Conservation (phyloP, 2,329 filamentous ascomycete species). For the Monilinia vaccinii-corymbosi region DNA sequence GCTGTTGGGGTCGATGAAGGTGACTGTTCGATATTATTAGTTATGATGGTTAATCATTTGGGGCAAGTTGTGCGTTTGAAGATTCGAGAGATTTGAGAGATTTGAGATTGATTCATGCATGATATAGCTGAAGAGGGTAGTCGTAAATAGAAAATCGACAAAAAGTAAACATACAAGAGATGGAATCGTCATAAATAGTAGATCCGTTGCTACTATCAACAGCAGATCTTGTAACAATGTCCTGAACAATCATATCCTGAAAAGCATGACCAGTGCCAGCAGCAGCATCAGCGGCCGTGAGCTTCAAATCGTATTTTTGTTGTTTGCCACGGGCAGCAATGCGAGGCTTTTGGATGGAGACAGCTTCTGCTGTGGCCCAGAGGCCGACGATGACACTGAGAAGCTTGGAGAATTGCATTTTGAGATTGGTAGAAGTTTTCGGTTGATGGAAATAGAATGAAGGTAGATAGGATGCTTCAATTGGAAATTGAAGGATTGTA, state of each 20-base stretch:
- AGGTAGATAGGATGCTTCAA: not conserved
- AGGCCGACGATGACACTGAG: slow-evolving; percentile 7
- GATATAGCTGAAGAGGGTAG: slow-evolving; percentile 11
- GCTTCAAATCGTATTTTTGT: not conserved
- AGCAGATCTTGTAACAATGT: slow-evolving; percentile 1
- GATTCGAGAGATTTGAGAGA: too few species aligned
- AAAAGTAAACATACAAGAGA: slow-evolving; percentile 7
- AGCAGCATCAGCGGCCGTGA: slow-evolving; percentile 9
- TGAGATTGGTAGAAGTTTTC: not conserved
- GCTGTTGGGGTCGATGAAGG: slow-evolving; percentile 25
- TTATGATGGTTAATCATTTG: not conserved
- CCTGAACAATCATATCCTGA: not conserved
- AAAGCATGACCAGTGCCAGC: slow-evolving; percentile 2
- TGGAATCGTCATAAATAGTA: slow-evolving; percentile 6
- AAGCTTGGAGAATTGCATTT: slow-evolving; percentile 9
- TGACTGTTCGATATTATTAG: slow-evolving; percentile 14
- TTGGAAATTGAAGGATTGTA: not conserved
- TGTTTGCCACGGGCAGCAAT: not conserved
- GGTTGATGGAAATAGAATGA: not conserved
- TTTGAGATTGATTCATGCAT: slow-evolving; percentile 14
- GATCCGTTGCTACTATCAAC: slow-evolving; percentile 1
- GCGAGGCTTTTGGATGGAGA: slow-evolving; percentile 1
- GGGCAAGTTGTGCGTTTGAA: not conserved
- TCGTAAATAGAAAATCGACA: slow-evolving; percentile 2
- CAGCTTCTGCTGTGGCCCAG: slow-evolving; percentile 6